A percentile compares a stretch with the other conserved stretches of the same genome.
Evolutionary conservation across 371 early-diverging fungal species (phyloP).

Genomic region (Thermomucor indicae-seudaticae): DNA sequence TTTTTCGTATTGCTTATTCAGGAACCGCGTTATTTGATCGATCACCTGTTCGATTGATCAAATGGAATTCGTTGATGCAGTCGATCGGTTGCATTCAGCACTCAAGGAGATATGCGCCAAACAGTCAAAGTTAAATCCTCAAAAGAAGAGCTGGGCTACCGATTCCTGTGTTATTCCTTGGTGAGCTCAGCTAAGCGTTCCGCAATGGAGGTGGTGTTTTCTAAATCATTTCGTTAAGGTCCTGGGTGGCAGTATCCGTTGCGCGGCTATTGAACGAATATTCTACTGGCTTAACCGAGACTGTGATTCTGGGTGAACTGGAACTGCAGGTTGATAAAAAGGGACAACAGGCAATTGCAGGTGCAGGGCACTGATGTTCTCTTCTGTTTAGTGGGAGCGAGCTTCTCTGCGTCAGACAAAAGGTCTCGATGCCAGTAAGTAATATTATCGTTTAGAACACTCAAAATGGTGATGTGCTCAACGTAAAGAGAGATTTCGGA

Average conservation of each 20-base stretch:
- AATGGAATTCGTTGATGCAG: constrained; percentile 16
- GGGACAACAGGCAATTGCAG: too few relatives aligned
- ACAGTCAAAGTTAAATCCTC: not conserved
- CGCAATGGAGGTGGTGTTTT: not conserved
- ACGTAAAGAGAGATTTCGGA: constrained; percentile 2
- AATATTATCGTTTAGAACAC: not conserved
- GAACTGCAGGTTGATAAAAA: constrained; percentile 15
- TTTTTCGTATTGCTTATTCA: too few relatives aligned
- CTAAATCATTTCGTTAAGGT: constrained; percentile 1
- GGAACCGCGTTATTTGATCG: too few relatives aligned
- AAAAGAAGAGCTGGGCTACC: not conserved
- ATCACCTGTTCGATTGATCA: not conserved
- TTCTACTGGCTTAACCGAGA: constrained; percentile 12
- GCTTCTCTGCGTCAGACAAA: not conserved
- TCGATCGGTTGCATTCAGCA: constrained; percentile 10
- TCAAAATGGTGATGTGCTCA: not conserved
- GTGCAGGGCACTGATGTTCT: not conserved
- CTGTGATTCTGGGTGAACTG: constrained; percentile 12
- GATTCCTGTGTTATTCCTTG: constrained; percentile 8
- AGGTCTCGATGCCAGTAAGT: constrained; percentile 5
- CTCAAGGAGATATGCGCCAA: constrained; percentile 1
- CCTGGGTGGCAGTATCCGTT: constrained; percentile 18
- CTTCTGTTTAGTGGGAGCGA: constrained; percentile 13
- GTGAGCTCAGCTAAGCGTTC: constrained; percentile 3
- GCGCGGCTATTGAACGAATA: constrained; percentile 12